phyloP scores from a whole-genome alignment of 1,284 basidiomycete species.

The Clitocybe nebularis region DNA sequence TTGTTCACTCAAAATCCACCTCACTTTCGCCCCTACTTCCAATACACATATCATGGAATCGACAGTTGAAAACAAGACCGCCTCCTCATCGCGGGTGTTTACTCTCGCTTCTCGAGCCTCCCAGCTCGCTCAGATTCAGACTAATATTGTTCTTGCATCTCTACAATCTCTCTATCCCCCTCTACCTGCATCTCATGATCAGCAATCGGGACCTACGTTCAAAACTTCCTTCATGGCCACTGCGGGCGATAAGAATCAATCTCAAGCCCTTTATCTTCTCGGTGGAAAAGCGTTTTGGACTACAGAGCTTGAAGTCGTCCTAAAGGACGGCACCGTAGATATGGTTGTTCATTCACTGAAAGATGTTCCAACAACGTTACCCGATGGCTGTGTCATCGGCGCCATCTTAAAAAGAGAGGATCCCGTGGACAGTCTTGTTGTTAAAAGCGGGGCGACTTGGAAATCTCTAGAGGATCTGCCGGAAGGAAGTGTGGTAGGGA shows the following conservation, averaged over 20 bases:
- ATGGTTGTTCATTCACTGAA: slow-evolving; percentile 94
- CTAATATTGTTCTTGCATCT: slow-evolving; percentile 42
- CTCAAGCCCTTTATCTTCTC: slow-evolving; percentile 73
- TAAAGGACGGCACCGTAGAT: slow-evolving; percentile 54
- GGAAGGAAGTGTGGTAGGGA: slow-evolving; percentile 87
- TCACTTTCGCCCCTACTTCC: too few species aligned
- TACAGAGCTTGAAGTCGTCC: slow-evolving; percentile 21
- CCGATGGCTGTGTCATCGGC: slow-evolving; percentile 81
- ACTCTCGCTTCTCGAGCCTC: slow-evolving; percentile 83
- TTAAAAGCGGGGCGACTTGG: slow-evolving; percentile 76
- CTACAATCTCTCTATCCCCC: slow-evolving; percentile 26
- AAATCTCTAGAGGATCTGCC: slow-evolving; percentile 83
- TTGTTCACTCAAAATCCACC: too few species aligned
- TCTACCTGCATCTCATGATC: slow-evolving; percentile 29
- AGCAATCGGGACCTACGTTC: slow-evolving; percentile 44
- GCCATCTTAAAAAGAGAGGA: slow-evolving; percentile 88
- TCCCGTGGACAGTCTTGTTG: slow-evolving; percentile 86
- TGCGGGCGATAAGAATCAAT: slow-evolving; percentile 90
- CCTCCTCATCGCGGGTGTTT: slow-evolving; percentile 34
- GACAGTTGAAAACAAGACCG: slow-evolving; percentile 3
- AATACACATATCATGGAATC: slow-evolving; percentile 17
- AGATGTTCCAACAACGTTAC: slow-evolving; percentile 89
- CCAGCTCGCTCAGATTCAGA: slow-evolving; percentile 85
- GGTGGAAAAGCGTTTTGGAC: slow-evolving; percentile 74
- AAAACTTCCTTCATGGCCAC: slow-evolving; percentile 85